phyloP scores from a whole-genome alignment of 2,329 filamentous ascomycete species.

The Alternaria panax region DNA sequence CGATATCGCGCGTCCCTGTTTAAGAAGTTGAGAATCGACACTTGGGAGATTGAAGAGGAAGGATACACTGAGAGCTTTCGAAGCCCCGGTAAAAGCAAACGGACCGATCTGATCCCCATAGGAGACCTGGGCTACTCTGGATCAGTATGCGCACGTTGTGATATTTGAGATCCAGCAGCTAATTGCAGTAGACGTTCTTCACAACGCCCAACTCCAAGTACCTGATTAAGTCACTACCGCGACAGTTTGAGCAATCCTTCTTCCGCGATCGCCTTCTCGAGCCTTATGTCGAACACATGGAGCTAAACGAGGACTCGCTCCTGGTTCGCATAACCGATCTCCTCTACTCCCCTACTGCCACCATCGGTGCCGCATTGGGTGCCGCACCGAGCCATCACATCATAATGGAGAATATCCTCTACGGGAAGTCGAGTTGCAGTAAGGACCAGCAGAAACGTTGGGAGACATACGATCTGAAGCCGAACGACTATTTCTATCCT shows the following conservation, averaged over 20 bases:
- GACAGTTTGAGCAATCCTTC: constrained; percentile 73
- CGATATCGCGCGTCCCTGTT: constrained; percentile 60
- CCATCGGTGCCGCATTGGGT: constrained; percentile 67
- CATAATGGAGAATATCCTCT: constrained; percentile 78
- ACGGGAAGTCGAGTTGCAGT: constrained; percentile 60
- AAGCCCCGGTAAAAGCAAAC: constrained; percentile 49
- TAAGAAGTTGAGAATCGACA: constrained; percentile 57
- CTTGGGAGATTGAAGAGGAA: constrained; percentile 63
- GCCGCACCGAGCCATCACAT: constrained; percentile 74
- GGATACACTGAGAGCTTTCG: constrained; percentile 64
- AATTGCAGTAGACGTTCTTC: constrained; percentile 67
- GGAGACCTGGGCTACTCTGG: constrained; percentile 78
- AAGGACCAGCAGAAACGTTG: constrained; percentile 59
- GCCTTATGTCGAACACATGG: constrained; percentile 71
- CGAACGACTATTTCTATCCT: constrained; percentile 76
- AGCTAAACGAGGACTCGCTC: constrained; percentile 64
- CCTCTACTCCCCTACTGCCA: constrained; percentile 62
- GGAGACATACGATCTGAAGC: constrained; percentile 79
- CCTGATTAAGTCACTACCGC: constrained; percentile 74
- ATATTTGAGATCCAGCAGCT: constrained; percentile 4
- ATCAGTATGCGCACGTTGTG: constrained; percentile 56
- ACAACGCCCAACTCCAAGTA: constrained; percentile 70
- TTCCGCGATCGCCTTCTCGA: constrained; percentile 71
- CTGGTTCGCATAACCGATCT: constrained; percentile 77
- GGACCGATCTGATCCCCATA: constrained; percentile 60